Conservation (phyloP, 306 rosid species). For the Alnus glutinosa region DNA sequence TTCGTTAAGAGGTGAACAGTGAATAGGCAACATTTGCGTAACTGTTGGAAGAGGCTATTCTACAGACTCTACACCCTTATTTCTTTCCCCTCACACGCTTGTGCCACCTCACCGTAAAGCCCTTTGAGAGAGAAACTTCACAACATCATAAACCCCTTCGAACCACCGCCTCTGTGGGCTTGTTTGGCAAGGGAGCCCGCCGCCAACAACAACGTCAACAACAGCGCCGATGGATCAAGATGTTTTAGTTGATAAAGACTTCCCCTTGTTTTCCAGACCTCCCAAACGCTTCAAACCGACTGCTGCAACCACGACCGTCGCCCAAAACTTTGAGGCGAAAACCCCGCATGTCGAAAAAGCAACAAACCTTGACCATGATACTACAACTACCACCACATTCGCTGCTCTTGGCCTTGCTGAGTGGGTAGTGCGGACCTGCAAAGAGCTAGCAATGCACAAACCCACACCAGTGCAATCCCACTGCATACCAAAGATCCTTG, state of each 20-base stretch:
- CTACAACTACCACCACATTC: slow-evolving; percentile 35
- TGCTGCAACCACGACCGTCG: not conserved
- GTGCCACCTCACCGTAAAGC: too few species aligned
- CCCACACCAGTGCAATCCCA: slow-evolving; percentile 68
- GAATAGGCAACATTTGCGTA: too few species aligned
- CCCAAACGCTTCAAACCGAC: slow-evolving; percentile 23
- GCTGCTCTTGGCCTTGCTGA: slow-evolving; percentile 64
- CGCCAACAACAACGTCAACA: too few species aligned
- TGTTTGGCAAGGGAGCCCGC: too few species aligned
- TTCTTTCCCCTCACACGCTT: too few species aligned
- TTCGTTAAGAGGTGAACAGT: too few species aligned
- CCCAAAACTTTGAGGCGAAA: not conserved
- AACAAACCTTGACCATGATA: not conserved
- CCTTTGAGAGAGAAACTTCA: too few species aligned
- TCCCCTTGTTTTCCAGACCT: slow-evolving; percentile 52
- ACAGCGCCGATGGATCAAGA: slow-evolving; percentile 38
- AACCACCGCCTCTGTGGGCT: too few species aligned
- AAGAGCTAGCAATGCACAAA: slow-evolving; percentile 62
- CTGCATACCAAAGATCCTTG: slow-evolving; percentile 74
- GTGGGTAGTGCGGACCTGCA: slow-evolving; percentile 65
- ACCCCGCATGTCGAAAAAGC: slow-evolving; percentile 26
- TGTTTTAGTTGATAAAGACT: slow-evolving; percentile 29
- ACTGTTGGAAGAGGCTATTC: too few species aligned
- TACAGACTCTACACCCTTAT: too few species aligned
- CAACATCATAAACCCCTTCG: too few species aligned